phyloP scores from a whole-genome alignment of 1,284 basidiomycete genomes.

The Moesziomyces antarcticus region DNA sequence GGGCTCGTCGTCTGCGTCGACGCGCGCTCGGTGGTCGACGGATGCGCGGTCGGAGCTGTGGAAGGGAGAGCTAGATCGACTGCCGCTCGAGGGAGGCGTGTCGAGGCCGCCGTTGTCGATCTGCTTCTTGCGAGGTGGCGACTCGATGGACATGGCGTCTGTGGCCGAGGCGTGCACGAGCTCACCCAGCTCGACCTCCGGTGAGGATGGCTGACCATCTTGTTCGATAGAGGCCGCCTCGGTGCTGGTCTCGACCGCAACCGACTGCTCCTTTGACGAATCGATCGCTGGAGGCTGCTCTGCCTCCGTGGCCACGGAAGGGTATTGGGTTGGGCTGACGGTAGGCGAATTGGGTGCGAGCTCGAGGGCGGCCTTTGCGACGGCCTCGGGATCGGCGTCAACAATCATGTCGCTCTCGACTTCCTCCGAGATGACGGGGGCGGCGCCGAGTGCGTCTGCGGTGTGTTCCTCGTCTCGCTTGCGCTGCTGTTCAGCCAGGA shows the following conservation, averaged over 20 bases:
- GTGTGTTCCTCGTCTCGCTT: slow-evolving; percentile 35
- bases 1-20: slow-evolving; percentile 27
- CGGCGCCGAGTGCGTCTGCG: slow-evolving; percentile 32
- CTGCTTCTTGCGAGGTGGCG: slow-evolving; percentile 43
- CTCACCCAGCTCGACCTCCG: slow-evolving; percentile 1
- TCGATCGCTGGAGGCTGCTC: not conserved
- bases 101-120: slow-evolving; percentile 39
- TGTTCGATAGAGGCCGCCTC: not conserved
- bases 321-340: not conserved
- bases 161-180: slow-evolving; percentile 5
- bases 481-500: slow-evolving; percentile 46
- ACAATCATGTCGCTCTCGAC: slow-evolving; percentile 9
- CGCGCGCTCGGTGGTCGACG: slow-evolving; percentile 18
- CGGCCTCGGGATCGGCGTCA: slow-evolving; percentile 22
- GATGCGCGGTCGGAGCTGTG: slow-evolving; percentile 18
- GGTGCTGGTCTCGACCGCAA: not conserved
- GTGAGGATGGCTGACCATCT: not conserved
- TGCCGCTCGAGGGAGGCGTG: slow-evolving; percentile 48
- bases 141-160: slow-evolving; percentile 22
- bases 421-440: slow-evolving; percentile 22
- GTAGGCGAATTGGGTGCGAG: slow-evolving; percentile 3
- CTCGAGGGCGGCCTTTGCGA: slow-evolving; percentile 20
- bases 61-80: slow-evolving; percentile 44
- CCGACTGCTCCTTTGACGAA: not conserved
- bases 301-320: not conserved